Conservation (phyloP, 1,284 basidiomycete species). For the Puccinia coronata region DNA sequence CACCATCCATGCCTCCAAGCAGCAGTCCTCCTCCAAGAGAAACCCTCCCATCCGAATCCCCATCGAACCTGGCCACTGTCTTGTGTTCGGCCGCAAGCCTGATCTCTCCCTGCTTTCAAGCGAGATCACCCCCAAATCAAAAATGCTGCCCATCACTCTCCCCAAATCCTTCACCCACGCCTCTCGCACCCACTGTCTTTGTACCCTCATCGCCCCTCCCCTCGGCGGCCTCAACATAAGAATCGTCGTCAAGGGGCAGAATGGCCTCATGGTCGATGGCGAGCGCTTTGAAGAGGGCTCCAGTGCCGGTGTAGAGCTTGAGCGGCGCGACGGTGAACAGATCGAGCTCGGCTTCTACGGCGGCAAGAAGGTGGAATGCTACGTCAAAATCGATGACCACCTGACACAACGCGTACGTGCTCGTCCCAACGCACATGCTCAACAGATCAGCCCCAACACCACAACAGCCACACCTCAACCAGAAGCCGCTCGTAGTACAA, state of each 20-base stretch:
- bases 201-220: constrained; percentile 46
- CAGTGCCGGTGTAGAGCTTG: constrained; percentile 42
- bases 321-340: constrained; percentile 43
- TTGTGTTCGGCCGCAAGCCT: constrained; percentile 47
- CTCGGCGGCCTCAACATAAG: constrained; percentile 39
- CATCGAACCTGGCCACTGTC: constrained; percentile 40
- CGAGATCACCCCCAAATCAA: constrained; percentile 36
- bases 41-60: constrained; percentile 26
- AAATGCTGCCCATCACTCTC: constrained; percentile 26
- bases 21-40: not conserved
- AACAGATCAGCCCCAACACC: not conserved
- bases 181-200: constrained; percentile 45
- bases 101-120: constrained; percentile 24
- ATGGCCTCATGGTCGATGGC: constrained; percentile 48
- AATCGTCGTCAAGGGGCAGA: constrained; percentile 49
- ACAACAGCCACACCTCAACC: not conserved
- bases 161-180: constrained; percentile 49
- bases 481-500: not conserved
- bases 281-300: constrained; percentile 37
- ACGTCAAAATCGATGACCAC: constrained; percentile 39
- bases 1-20: not conserved
- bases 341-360: constrained; percentile 47
- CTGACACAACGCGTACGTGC: not conserved
- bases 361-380: constrained; percentile 47
- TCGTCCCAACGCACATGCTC: not conserved